These are phyloP conservation scores for Persicaria maculosa DNA, from an alignment of 148 eudicot genomes.

Conservation along the genomic window DNA sequence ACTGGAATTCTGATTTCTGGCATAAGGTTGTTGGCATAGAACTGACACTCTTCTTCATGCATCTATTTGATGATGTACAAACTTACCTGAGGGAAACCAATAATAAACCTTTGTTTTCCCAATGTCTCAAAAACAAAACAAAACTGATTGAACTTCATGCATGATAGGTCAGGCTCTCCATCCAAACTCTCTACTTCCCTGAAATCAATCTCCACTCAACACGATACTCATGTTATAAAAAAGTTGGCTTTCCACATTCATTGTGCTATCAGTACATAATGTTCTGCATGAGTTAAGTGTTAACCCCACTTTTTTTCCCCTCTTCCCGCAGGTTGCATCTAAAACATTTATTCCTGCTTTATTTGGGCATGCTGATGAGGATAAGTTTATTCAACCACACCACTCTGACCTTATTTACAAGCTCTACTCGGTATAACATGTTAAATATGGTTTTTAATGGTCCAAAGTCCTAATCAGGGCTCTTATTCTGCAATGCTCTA, in stretches of 20 bases:
- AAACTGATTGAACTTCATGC: not conserved
- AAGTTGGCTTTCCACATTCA: not conserved
- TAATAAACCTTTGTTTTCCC: not conserved
- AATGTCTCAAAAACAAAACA: not conserved
- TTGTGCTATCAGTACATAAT: not conserved
- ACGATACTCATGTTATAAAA: not conserved
- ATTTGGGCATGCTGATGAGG: slow-evolving; percentile 87
- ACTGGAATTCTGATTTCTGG: not conserved
- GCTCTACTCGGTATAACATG: slow-evolving; percentile 49
- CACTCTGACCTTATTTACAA: slow-evolving; percentile 70
- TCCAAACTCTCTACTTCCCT: not conserved
- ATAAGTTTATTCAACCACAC: slow-evolving; percentile 68
- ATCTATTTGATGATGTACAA: not conserved
- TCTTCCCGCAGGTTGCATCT: slow-evolving; percentile 57
- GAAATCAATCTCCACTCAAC: not conserved
- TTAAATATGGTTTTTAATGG: not conserved
- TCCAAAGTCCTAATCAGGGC: not conserved
- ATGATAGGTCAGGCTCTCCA: not conserved
- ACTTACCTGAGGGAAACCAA: not conserved
- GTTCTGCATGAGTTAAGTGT: not conserved
- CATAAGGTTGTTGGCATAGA: not conserved
- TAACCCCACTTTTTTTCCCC: not conserved
- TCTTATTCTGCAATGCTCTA: not conserved
- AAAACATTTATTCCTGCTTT: slow-evolving; percentile 76
- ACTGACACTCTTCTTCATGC: not conserved